Evolutionary conservation across 192 early-diverging fungal genomes (phyloP).

Genomic region (Coemansia sp.): DNA sequence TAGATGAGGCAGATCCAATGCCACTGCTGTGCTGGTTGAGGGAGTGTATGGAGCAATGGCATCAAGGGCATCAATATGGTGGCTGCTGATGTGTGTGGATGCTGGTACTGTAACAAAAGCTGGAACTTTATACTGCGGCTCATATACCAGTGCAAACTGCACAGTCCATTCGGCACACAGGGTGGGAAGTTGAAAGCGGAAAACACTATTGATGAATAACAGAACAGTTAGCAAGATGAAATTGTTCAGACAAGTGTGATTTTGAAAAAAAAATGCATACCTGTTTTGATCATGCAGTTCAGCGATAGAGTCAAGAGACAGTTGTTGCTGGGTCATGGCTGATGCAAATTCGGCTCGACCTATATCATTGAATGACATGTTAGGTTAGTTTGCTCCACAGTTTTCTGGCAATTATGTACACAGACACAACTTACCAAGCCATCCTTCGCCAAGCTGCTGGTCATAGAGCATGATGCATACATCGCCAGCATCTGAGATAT

Average conservation of each 20-base stretch:
- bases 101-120: conserved; percentile 11
- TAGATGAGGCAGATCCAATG: conserved; percentile 2
- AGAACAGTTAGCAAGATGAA: background rate
- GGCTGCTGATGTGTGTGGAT: background rate
- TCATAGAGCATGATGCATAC: conserved; percentile 14
- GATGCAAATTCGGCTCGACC: background rate
- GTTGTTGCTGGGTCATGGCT: background rate
- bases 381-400: background rate
- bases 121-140: conserved; percentile 15
- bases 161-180: conserved; percentile 27
- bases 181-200: conserved; percentile 20
- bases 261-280: background rate
- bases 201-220: conserved; percentile 11
- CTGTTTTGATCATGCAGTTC: background rate
- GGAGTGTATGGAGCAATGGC: conserved; percentile 7
- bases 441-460: conserved; percentile 23
- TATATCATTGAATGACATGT: background rate
- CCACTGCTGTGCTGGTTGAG: background rate
- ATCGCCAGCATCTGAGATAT: conserved; percentile 9
- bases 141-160: conserved; percentile 21
- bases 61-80: conserved; percentile 38
- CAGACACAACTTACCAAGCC: conserved; percentile 16
- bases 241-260: background rate
- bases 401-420: background rate
- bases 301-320: background rate